Evolutionary conservation across 768 basidiomycete genomes (phyloP), one percentile per base, ranked within the genome.

Genomic region (Tricholoma matsutake): DNA sequence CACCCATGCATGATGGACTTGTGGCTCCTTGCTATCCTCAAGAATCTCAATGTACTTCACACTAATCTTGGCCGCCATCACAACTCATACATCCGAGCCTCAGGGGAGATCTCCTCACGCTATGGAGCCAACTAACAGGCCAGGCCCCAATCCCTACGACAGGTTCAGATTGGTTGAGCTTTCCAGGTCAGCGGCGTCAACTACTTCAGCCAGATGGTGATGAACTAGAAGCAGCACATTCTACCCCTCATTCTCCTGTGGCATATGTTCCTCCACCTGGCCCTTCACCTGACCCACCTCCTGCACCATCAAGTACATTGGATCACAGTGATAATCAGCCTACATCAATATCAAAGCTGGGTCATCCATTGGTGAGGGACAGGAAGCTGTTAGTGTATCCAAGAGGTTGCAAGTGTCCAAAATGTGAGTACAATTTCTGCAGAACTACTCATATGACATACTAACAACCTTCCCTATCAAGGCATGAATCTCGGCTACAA

Each of bases 401-500:
- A 0, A 73, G 70, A n/a, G 81, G 82, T 1, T 78, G 83, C 64
- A 66, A 79, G 11, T 94, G 91, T 64, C 68, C 73, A 1, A 92
- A 90, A 78, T 93, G 91, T 91, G 65, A 57, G 78, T 72, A 20
- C 28, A 22, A 5, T 37, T 25, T 28, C 39, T 37, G 43, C 28
- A 2, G n/a, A 49, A n/a, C n/a, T n/a, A n/a, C n/a, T n/a, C n/a
- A n/a, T n/a, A n/a, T n/a, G n/a, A n/a, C n/a, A n/a, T n/a, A n/a
- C 28, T 45, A 25, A 25, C 18, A 57, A 52, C 49, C 55, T n/a
- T 20, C 25, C 52, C 61, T 39, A 16, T 41, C 18, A 60, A 92
- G 91, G 91, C 65, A 76, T 77, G 39, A 93, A 94, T 70, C 84
- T 81, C 0, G 91, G 92, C 2, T 93, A 86, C 74, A 91, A 90